These are phyloP conservation scores for Fusarium sp. DNA, from an alignment of 2,329 filamentous ascomycete species.

Conservation along the genomic window DNA sequence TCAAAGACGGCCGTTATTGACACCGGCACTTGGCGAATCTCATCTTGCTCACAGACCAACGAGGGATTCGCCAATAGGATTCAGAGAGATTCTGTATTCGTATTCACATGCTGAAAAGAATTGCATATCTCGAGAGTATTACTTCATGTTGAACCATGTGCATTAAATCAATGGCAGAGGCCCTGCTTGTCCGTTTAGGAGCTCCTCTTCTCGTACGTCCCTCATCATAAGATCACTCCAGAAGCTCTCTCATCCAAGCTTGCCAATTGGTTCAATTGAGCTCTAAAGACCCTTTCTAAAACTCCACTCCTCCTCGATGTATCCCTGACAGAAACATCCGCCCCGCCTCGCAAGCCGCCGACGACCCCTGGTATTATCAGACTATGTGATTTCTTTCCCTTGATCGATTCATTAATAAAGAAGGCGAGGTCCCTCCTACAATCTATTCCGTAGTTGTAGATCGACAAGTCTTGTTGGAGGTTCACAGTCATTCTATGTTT, in stretches of 20 bases:
- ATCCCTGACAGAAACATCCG: slow-evolving; percentile 38
- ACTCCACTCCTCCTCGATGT: slow-evolving; percentile 17
- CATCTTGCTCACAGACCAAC: slow-evolving; percentile 21
- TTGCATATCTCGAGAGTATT: background rate
- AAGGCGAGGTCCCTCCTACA: slow-evolving; percentile 12
- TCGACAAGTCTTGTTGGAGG: background rate
- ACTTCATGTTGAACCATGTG: background rate
- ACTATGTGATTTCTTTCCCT: slow-evolving; percentile 28
- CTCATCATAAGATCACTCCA: slow-evolving; percentile 32
- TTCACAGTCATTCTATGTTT: slow-evolving; percentile 3
- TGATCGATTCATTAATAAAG: slow-evolving; percentile 38
- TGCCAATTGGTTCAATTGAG: slow-evolving; percentile 37
- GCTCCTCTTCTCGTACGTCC: slow-evolving; percentile 32
- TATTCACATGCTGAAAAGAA: slow-evolving; percentile 7
- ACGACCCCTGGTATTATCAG: slow-evolving; percentile 36
- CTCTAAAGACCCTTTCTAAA: slow-evolving; percentile 18
- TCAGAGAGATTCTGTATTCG: slow-evolving; percentile 28
- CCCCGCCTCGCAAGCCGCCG: slow-evolving; percentile 44
- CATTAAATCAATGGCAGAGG: slow-evolving; percentile 3
- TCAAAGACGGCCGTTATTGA: slow-evolving; percentile 43
- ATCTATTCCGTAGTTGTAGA: background rate
- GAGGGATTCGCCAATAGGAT: slow-evolving; percentile 21
- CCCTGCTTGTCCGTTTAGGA: slow-evolving; percentile 4
- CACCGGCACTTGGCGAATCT: slow-evolving; percentile 34
- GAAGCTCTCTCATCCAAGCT: slow-evolving; percentile 7